Conservation (phyloP, 768 basidiomycete species). For the Collybia nuda region DNA sequence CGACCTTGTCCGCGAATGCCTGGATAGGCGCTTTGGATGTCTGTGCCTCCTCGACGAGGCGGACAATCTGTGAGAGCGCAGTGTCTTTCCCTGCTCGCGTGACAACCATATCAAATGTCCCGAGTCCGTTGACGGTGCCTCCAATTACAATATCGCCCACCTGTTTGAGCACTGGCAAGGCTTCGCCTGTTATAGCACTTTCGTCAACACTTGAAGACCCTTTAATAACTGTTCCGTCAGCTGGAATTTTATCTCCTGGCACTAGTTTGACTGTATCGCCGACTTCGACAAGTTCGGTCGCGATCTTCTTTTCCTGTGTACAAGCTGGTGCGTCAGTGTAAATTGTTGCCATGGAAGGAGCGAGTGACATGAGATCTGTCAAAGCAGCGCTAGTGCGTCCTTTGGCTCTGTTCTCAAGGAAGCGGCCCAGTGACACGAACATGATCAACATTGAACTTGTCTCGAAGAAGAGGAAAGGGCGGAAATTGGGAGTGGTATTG, state of each 20-base stretch:
- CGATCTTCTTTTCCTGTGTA: slow-evolving; percentile 84
- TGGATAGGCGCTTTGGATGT: slow-evolving; percentile 98
- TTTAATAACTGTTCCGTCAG: slow-evolving; percentile 86
- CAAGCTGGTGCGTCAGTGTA: slow-evolving; percentile 85
- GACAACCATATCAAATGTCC: slow-evolving; percentile 96
- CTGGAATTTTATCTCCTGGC: slow-evolving; percentile 95
- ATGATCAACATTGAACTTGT: slow-evolving; percentile 98
- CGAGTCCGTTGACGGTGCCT: slow-evolving; percentile 94
- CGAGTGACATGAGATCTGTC: slow-evolving; percentile 93
- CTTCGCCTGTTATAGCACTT: slow-evolving; percentile 95
- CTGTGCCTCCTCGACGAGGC: slow-evolving; percentile 96
- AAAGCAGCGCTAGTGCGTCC: slow-evolving; percentile 96
- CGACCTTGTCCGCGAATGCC: slow-evolving; percentile 91
- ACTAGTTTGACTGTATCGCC: slow-evolving; percentile 93
- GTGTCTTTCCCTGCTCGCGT: slow-evolving; percentile 96
- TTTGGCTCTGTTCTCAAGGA: slow-evolving; percentile 95
- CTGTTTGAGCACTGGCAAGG: slow-evolving; percentile 83
- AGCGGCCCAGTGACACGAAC: slow-evolving; percentile 94
- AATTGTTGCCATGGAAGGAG: slow-evolving; percentile 94
- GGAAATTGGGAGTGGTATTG: slow-evolving; percentile 63
- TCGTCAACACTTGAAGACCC: slow-evolving; percentile 93
- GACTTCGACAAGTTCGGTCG: slow-evolving; percentile 93
- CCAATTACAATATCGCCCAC: slow-evolving; percentile 88
- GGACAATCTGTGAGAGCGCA: slow-evolving; percentile 93
- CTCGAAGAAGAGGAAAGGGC: slow-evolving; percentile 93